Evolutionary conservation across 2,329 filamentous ascomycete genomes (phyloP).

Genomic region (Alternaria brassicicola): DNA sequence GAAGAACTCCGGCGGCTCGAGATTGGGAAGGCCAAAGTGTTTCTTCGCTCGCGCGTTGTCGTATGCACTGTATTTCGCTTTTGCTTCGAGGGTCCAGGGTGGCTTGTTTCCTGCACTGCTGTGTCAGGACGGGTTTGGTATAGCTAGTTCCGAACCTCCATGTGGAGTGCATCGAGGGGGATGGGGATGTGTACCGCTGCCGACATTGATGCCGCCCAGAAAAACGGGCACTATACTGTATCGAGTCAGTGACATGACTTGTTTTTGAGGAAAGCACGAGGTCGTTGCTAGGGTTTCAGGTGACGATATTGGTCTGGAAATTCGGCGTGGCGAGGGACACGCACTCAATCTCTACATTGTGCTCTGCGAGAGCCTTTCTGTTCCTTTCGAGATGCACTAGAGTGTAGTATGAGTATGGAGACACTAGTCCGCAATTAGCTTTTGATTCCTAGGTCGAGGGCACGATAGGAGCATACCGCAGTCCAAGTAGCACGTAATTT

Average conservation of each 20-base stretch:
- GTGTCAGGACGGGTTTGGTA: conserved; percentile 8
- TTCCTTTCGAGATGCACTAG: conserved; percentile 65
- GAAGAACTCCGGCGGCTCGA: conserved; percentile 57
- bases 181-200: conserved; percentile 42
- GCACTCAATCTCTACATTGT: conserved; percentile 71
- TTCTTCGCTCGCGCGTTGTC: conserved; percentile 58
- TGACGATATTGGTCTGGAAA: background rate
- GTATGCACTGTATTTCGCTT: conserved; percentile 64
- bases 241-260: conserved; percentile 13
- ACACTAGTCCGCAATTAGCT: conserved; percentile 58
- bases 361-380: conserved; percentile 58
- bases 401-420: conserved; percentile 61
- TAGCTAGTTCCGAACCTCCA: background rate
- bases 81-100: conserved; percentile 73
- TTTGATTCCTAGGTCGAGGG: background rate
- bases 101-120: conserved; percentile 68
- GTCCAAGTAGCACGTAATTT: conserved; percentile 71
- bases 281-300: background rate
- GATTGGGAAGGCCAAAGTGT: conserved; percentile 56
- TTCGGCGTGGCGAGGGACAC: conserved; percentile 32
- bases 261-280: background rate
- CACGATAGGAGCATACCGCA: conserved; percentile 59
- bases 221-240: conserved; percentile 73
- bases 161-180: background rate
- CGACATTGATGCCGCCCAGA: conserved; percentile 58